Evolutionary conservation across 805 yeast species (phyloP).

Genomic region (Yamadazyma paraphyllophila): DNA sequence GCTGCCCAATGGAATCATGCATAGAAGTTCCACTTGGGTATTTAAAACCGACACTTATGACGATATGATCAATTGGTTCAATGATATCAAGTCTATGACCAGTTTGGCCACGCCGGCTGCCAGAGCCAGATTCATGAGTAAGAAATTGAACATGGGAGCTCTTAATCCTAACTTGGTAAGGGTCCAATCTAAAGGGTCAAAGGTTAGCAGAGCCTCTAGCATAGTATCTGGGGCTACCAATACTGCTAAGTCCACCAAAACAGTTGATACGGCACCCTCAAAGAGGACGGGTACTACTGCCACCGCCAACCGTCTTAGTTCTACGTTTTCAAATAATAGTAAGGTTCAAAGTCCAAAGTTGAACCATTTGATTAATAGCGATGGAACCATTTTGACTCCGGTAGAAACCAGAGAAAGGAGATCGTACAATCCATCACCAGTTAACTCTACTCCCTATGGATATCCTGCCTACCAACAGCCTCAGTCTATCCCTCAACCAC

Average conservation of each 20-base stretch:
- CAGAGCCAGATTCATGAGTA: constrained; percentile 44
- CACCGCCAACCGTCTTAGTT: constrained; percentile 29
- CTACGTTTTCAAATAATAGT: constrained; percentile 34
- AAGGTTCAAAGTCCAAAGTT: constrained; percentile 32
- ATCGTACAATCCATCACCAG: not conserved
- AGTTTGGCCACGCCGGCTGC: constrained; percentile 58
- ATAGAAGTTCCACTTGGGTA: constrained; percentile 90
- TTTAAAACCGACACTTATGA: constrained; percentile 85
- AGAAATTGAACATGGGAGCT: constrained; percentile 18
- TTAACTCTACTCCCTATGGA: constrained; percentile 1
- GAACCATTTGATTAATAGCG: constrained; percentile 43
- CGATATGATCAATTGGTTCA: constrained; percentile 80
- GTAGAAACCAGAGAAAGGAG: constrained; percentile 25
- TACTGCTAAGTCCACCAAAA: constrained; percentile 7
- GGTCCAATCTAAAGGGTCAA: constrained; percentile 6
- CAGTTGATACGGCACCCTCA: constrained; percentile 9
- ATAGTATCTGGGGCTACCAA: constrained; percentile 8
- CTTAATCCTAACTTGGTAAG: constrained; percentile 15
- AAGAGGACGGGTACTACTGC: constrained; percentile 4
- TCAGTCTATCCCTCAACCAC: constrained; percentile 8
- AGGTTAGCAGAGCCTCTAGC: constrained; percentile 14
- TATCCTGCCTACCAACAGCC: not conserved
- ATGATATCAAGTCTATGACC: constrained; percentile 69
- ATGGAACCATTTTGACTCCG: constrained; percentile 44
- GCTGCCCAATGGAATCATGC: constrained; percentile 65